Evolutionary conservation across 2,329 filamentous ascomycete species (phyloP).

Genomic region (Colletotrichum salicis): DNA sequence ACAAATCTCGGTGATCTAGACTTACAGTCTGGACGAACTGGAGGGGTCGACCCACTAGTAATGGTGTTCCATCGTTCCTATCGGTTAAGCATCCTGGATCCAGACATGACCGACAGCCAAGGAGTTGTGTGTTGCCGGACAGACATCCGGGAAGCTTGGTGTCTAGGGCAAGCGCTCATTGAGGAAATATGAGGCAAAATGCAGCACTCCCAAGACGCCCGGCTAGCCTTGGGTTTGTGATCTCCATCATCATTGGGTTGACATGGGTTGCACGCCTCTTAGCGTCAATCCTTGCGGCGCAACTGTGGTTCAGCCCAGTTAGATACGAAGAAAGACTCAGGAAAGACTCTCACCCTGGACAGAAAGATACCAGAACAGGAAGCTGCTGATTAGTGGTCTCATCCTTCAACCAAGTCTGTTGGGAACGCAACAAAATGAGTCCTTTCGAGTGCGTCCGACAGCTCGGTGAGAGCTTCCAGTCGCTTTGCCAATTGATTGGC

Average conservation of each 20-base stretch:
- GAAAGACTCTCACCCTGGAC: background rate
- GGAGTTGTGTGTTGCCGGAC: background rate
- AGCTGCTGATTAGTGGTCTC: background rate
- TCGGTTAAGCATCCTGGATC: background rate
- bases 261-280: constrained; percentile 9
- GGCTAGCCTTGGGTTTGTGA: background rate
- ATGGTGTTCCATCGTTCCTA: background rate
- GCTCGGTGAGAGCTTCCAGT: background rate
- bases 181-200: background rate
- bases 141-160: background rate
- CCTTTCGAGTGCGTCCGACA: background rate
- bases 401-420: constrained; percentile 3
- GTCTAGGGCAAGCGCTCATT: background rate
- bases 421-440: background rate
- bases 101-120: background rate
- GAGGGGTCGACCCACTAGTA: background rate
- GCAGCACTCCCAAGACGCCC: background rate
- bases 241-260: background rate
- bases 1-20: background rate
- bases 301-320: background rate
- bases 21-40: background rate
- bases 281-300: constrained; percentile 14
- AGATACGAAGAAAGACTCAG: background rate
- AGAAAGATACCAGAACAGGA: constrained; percentile 6
- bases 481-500: background rate